phyloP scores from a whole-genome alignment of 108 stramenopile species.

The Tribonema minus region DNA sequence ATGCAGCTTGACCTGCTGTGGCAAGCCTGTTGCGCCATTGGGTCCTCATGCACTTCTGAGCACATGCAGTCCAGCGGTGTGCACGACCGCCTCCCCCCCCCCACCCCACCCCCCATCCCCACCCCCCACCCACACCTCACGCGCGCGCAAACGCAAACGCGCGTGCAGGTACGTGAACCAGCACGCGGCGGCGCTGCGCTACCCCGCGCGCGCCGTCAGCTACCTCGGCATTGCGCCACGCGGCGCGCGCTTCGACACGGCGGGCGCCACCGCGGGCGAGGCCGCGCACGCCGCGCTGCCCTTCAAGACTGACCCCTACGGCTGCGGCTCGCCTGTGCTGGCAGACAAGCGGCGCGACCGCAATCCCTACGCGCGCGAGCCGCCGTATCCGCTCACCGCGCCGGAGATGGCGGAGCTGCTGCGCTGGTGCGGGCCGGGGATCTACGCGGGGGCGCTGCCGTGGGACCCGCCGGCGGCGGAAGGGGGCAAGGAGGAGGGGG shows the following conservation, averaged over 20 bases:
- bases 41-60: too few relatives aligned
- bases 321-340: constrained; percentile 71
- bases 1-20: too few relatives aligned
- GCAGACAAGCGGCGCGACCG: constrained; percentile 73
- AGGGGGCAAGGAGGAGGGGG: background rate
- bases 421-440: constrained; percentile 73
- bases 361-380: constrained; percentile 79
- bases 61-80: too few relatives aligned
- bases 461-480: background rate
- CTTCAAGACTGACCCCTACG: constrained; percentile 85
- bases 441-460: constrained; percentile 56
- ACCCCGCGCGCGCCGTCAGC: constrained; percentile 68
- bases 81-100: too few relatives aligned
- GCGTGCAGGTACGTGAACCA: constrained; percentile 69
- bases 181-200: constrained; percentile 75
- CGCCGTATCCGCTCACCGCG: constrained; percentile 79
- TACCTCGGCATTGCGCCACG: constrained; percentile 83
- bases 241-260: constrained; percentile 37
- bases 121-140: too few relatives aligned
- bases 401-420: constrained; percentile 79
- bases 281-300: constrained; percentile 67
- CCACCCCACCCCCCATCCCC: too few relatives aligned
- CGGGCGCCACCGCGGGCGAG: constrained; percentile 58
- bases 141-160: too few relatives aligned
- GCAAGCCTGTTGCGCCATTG: too few relatives aligned